These are phyloP conservation scores for Brachypodium distachyon DNA, from an alignment of 202 grass and related monocot genomes.

Conservation along the genomic window DNA sequence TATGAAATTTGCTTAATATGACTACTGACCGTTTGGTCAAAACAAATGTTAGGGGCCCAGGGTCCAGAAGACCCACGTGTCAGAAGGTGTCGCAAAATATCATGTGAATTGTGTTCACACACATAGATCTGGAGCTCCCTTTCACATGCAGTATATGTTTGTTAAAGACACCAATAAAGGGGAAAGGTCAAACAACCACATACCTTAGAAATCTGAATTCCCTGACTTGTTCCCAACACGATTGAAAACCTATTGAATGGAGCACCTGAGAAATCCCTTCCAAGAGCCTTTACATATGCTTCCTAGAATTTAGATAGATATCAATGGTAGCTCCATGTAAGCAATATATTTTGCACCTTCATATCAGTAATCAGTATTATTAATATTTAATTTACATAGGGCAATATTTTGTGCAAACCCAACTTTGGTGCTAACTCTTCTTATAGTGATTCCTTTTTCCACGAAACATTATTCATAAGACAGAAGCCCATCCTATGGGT, in stretches of 20 bases:
- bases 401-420: not conserved
- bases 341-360: not conserved
- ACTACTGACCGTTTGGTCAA: not conserved
- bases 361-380: not conserved
- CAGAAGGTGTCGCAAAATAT: not conserved
- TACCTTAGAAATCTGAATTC: constrained; percentile 39
- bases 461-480: not conserved
- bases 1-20: not conserved
- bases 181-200: not conserved
- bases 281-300: constrained; percentile 89
- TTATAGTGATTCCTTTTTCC: not conserved
- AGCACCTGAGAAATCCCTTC: constrained; percentile 79
- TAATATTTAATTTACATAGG: not conserved
- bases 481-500: not conserved
- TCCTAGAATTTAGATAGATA: constrained; percentile 41
- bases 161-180: not conserved
- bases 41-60: not conserved
- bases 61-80: not conserved
- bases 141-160: not conserved
- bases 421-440: not conserved
- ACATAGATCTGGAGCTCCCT: not conserved
- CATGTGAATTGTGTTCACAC: not conserved
- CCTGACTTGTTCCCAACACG: constrained; percentile 29
- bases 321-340: not conserved
- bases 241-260: constrained; percentile 79